phyloP scores from a whole-genome alignment of 805 yeast genomes.

The Scheffersomyces coipomensis region DNA sequence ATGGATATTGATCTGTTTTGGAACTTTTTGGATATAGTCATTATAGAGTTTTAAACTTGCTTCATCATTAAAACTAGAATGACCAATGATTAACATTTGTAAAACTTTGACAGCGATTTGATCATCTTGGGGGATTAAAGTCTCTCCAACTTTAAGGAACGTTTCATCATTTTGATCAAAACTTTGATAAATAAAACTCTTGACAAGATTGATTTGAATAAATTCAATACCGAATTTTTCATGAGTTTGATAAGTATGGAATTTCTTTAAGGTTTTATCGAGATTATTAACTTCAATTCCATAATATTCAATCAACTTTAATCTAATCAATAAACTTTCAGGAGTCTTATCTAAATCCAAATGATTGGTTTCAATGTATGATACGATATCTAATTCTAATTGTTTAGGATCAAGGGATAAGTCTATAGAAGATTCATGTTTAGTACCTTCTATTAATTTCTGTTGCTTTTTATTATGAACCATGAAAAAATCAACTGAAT shows the following conservation, averaged over 20 bases:
- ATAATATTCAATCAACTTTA: conserved; percentile 28
- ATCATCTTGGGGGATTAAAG: conserved; percentile 25
- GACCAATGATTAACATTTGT: conserved; percentile 41
- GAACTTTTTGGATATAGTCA: conserved; percentile 37
- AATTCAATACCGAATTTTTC: conserved; percentile 39
- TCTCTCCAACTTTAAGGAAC: conserved; percentile 37
- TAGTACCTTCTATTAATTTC: not conserved
- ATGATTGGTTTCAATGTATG: not conserved
- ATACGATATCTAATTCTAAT: conserved; percentile 19
- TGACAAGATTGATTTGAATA: conserved; percentile 40
- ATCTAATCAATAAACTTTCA: conserved; percentile 28
- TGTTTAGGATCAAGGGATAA: conserved; percentile 19
- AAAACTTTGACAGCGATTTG: conserved; percentile 29
- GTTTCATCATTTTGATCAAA: conserved; percentile 26
- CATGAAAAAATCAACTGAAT: not conserved
- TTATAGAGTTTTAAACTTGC: conserved; percentile 44
- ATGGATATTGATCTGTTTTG: conserved; percentile 24
- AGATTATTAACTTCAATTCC: conserved; percentile 30
- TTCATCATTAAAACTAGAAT: conserved; percentile 33
- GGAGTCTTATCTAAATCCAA: conserved; percentile 13
- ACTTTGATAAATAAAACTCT: conserved; percentile 40
- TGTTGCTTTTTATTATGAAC: conserved; percentile 1
- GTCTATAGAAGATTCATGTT: conserved; percentile 1
- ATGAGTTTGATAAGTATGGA: conserved; percentile 36
- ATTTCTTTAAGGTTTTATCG: conserved; percentile 32